Evolutionary conservation across 176 grass and related monocot species (phyloP).

Genomic region (Avena insularis): DNA sequence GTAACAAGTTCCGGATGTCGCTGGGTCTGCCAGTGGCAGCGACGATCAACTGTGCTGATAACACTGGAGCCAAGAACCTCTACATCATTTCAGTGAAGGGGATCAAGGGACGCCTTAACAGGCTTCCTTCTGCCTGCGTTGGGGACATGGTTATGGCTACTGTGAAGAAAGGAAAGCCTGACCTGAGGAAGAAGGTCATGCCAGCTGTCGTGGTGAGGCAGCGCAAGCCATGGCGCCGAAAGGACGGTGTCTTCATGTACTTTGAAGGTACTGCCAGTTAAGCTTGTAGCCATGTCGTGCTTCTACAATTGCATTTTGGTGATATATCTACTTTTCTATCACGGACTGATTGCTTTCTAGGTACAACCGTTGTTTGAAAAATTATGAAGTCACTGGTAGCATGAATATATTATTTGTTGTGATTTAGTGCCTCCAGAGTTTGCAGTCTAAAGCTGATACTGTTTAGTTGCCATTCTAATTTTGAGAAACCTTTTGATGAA

Average conservation of each 20-base stretch:
- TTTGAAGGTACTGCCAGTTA: slow-evolving; percentile 64
- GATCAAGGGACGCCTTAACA: slow-evolving; percentile 75
- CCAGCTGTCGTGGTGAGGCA: slow-evolving; percentile 93
- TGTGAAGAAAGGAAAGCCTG: slow-evolving; percentile 95
- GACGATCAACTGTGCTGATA: slow-evolving; percentile 85
- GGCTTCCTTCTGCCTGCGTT: slow-evolving; percentile 85
- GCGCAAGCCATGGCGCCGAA: slow-evolving; percentile 92
- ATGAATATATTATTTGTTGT: neutral
- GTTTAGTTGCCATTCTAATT: neutral
- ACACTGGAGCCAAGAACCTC: slow-evolving; percentile 80
- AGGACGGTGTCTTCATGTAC: slow-evolving; percentile 99
- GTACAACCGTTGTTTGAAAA: no score
- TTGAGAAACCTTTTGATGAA: neutral
- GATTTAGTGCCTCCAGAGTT: neutral
- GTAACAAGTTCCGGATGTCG: slow-evolving; percentile 96
- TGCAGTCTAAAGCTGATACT: neutral
- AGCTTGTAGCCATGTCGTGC: neutral
- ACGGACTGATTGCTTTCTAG: no score
- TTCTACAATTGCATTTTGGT: neutral
- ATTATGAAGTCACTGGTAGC: neutral
- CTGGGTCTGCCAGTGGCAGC: slow-evolving; percentile 91
- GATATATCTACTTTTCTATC: neutral
- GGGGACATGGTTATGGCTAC: slow-evolving; percentile 99
- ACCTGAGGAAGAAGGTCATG: slow-evolving; percentile 98
- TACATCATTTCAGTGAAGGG: slow-evolving; percentile 93